Conservation (phyloP, 2,329 filamentous ascomycete genomes). For the Pseudogymnoascus sp. region DNA sequence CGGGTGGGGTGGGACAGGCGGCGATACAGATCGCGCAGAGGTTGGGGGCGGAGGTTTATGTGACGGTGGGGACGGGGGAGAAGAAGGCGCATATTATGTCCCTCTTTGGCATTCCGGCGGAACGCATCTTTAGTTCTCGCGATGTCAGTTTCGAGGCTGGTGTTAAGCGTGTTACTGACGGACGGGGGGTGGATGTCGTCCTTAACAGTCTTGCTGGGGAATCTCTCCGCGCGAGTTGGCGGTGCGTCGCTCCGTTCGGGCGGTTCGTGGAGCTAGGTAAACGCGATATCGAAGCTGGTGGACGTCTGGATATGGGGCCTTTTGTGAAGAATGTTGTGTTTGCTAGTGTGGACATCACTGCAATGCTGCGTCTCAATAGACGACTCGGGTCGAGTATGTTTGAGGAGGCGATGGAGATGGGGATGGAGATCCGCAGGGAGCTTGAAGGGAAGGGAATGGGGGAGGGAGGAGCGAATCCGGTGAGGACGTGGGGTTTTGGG, state of each 20-base stretch:
- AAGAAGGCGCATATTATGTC: constrained; percentile 19
- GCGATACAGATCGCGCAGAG: constrained; percentile 27
- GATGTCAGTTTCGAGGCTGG: constrained; percentile 29
- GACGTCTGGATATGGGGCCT: constrained; percentile 12
- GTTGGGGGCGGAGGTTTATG: constrained; percentile 27
- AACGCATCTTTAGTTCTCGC: constrained; percentile 18
- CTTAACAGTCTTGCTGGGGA: constrained; percentile 29
- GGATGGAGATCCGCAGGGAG: not conserved
- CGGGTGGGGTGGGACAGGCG: constrained; percentile 30
- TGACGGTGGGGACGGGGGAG: constrained; percentile 21
- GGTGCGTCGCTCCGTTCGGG: constrained; percentile 31
- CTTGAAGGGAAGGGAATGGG: not conserved
- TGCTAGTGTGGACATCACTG: constrained; percentile 12
- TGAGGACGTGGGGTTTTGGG: not conserved
- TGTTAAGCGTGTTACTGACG: constrained; percentile 21
- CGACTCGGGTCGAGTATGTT: constrained; percentile 26
- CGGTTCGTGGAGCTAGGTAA: constrained; percentile 36
- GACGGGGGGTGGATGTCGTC: constrained; percentile 28
- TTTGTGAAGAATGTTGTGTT: constrained; percentile 8
- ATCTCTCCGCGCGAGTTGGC: constrained; percentile 26
- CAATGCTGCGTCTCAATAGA: constrained; percentile 22
- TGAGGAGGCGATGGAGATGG: constrained; percentile 29
- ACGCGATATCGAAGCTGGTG: constrained; percentile 30
- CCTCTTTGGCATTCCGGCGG: not conserved
- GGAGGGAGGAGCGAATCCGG: not conserved